Base-by-base conservation (phyloP, 768 basidiomycete species). In the Podaxis rugospora region DNA sequence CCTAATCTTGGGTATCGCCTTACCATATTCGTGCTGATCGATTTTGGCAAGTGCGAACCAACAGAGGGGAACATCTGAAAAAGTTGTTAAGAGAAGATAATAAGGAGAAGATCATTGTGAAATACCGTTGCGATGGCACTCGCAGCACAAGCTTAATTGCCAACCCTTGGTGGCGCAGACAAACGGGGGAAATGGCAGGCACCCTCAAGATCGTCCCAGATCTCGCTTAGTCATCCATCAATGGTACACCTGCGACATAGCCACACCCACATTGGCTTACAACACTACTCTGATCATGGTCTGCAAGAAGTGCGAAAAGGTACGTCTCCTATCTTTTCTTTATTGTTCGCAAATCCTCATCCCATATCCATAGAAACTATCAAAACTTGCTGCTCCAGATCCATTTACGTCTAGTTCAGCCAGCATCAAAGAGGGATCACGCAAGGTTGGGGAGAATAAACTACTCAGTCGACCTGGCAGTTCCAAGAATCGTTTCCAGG, bases 351-450 rank as follows among this genome's bases (percentile, higher is more conserved):
- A 32, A 50, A 51, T 55, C 42, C 44, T 60, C 63, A 64, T 57
- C 64, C 37, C 57, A 62, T 72, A 65, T 67, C 68, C 69, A 70
- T 72, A 94, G 92, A 94, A 94, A 92, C 83, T 92, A 57, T 93
- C 91, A 60, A 93, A 91, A 73, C 82, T 94, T 49, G 92, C 92
- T 59, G 92, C 92, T 2, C 93, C 92, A 51, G 92, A 94, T 76
- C 92, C 92, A 42, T 94, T 93, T 75, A 82, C 80, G 35, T 81
- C 90, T 10, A 87, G 88, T 50, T 86, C 89, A 1, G 74, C 75
- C 53, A 84, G 86, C 64, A 88, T 92, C 75, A 92, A 89, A 76
- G 88, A 88, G 16, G 91, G 91, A 51, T 83, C 86, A 32, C 82
- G 92, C 64, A 92, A 83, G 73, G 83, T 93, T 42, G 90, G 89